These are phyloP conservation scores for Coffea humblotiana DNA, from an alignment of 305 asterid species.

Conservation along the genomic window DNA sequence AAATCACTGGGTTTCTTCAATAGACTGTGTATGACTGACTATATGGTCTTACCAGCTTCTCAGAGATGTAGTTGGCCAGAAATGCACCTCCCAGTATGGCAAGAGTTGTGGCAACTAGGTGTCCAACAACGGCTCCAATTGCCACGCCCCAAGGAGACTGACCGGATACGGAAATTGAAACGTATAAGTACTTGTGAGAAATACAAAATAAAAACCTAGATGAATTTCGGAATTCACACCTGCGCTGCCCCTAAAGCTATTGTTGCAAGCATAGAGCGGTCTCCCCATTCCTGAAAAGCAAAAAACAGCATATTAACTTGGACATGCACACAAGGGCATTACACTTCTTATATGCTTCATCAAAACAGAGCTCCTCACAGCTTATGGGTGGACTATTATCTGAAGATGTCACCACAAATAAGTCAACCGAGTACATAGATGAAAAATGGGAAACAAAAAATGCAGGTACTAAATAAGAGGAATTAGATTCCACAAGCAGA, in stretches of 20 bases:
- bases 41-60: slow-evolving; percentile 71
- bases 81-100: slow-evolving; percentile 93
- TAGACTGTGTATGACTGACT: neutral
- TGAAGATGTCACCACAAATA: neutral
- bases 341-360: neutral
- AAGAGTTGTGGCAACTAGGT: slow-evolving; percentile 71
- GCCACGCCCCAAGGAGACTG: slow-evolving; percentile 99
- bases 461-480: neutral
- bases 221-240: slow-evolving; percentile 39
- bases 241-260: slow-evolving; percentile 97
- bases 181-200: neutral
- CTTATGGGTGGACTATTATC: neutral
- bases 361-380: neutral
- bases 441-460: neutral
- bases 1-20: neutral
- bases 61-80: slow-evolving; percentile 85
- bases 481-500: neutral
- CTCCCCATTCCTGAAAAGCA: slow-evolving; percentile 89
- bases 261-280: slow-evolving; percentile 95
- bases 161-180: slow-evolving; percentile 1
- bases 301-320: neutral
- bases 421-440: neutral
- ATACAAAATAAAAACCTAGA: neutral
- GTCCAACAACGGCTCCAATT: slow-evolving; percentile 88
- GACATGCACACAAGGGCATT: neutral